Base-by-base conservation (phyloP, 495 filamentous ascomycete genomes). In the Parathielavia appendiculata region DNA sequence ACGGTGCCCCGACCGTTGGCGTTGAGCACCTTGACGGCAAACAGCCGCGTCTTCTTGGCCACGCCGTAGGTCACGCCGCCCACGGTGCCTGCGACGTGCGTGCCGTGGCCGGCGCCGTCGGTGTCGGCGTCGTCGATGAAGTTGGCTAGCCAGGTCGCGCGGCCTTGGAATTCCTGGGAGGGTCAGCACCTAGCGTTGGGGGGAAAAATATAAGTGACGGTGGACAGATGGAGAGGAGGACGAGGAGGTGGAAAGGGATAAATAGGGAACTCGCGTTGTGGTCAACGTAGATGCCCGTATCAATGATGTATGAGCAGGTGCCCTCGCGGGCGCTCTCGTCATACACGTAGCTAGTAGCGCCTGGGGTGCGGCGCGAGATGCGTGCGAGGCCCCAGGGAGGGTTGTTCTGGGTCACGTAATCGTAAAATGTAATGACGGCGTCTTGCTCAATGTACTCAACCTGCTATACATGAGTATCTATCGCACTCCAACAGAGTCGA, bases 1-100 rank as follows among this genome's bases (percentile, higher is more conserved):
- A 56, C 66, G 22, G 65, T 64, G 46, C 81, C 81, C 10, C 73
- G 74, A 34, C 68, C 71, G 60, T 67, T 52, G 34, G 70, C 69
- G 60, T 77, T 73, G 60, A 88, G 79, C 51, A 89, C 84, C 74
- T 88, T 88, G 69, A 88, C 85, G 53, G 81, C 83, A 59, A 83
- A 78, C 38, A 90, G 69, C 26, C 63, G 69, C 19, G 83, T 84
- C 62, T 80, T 78, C 74, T 89, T 89, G 54, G 85, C 79, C 48
- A 89, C 76, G 62, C 86, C 86, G 60, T 82, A 86, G 14, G 80
- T 82, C 51, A 58, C 68, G 9, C 81, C 80, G 45, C 76, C 86
- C 51, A 86, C 80, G 43, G 83, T 88, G 38, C 84, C 85, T 20
- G 84, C 76, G 32, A 83, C 79, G 71, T 87, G 84, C 3, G 86